phyloP scores from a whole-genome alignment of 1,284 basidiomycete genomes.

The Hemileia vastatrix region DNA sequence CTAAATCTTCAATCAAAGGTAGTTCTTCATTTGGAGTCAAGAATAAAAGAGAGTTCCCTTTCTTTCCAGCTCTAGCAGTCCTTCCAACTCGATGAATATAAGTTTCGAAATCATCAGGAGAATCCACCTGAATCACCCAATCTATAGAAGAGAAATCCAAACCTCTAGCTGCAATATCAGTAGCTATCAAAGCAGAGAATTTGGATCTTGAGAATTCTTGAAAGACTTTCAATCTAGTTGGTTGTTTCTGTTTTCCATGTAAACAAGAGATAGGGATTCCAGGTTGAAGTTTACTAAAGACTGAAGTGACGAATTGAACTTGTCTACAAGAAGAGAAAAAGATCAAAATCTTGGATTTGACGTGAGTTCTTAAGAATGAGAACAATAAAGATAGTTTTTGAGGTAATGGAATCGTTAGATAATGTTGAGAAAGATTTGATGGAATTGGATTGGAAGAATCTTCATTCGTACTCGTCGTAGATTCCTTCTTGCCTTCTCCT shows the following conservation, averaged over 20 bases:
- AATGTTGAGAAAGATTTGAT: constrained; percentile 76
- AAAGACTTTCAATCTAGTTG: constrained; percentile 71
- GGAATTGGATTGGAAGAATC: constrained; percentile 51
- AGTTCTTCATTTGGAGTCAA: constrained; percentile 83
- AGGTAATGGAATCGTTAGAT: constrained; percentile 71
- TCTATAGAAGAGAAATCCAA: constrained; percentile 94
- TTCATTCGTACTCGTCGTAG: constrained; percentile 46
- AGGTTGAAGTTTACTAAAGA: constrained; percentile 88
- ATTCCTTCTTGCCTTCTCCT: constrained; percentile 16
- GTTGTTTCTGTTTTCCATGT: constrained; percentile 95
- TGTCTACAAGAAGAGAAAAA: constrained; percentile 95
- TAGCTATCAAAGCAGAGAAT: constrained; percentile 77
- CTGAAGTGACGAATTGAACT: constrained; percentile 88
- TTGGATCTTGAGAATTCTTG: constrained; percentile 67
- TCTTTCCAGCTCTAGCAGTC: constrained; percentile 84
- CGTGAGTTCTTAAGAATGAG: constrained; percentile 89
- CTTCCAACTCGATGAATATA: constrained; percentile 96
- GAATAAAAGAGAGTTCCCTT: constrained; percentile 76
- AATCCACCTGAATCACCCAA: constrained; percentile 97
- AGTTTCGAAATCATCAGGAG: constrained; percentile 93
- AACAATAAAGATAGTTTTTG: constrained; percentile 85
- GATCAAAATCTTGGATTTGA: constrained; percentile 83
- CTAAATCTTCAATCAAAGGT: constrained; percentile 66
- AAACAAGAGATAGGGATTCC: constrained; percentile 81
- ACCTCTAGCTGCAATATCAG: constrained; percentile 91